phyloP scores from a whole-genome alignment of 1,139 yeast species.

The Lodderomyces parapsilosis region DNA sequence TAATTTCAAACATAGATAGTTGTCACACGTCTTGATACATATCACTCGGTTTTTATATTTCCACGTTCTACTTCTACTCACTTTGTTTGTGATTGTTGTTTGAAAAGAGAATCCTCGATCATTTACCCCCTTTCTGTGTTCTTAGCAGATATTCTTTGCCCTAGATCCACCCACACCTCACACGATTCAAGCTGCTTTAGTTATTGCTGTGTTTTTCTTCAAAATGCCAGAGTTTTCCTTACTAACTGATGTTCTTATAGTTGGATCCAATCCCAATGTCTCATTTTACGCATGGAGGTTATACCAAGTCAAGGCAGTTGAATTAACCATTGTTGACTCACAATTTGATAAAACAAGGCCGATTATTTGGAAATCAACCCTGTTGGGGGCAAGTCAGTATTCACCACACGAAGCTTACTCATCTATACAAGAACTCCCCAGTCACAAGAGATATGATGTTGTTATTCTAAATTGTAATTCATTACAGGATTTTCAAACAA shows the following conservation, averaged over 20 bases:
- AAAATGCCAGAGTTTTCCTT: slow-evolving; percentile 6
- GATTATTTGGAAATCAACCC: slow-evolving; percentile 21
- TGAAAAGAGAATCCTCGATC: background rate
- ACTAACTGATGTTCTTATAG: slow-evolving; percentile 21
- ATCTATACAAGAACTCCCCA: slow-evolving; percentile 19
- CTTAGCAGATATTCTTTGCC: too few species aligned
- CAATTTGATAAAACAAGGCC: slow-evolving; percentile 15
- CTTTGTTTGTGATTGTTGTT: too few species aligned
- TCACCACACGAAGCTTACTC: slow-evolving; percentile 23
- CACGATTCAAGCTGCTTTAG: background rate
- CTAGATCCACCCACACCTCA: background rate
- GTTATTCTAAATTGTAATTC: slow-evolving; percentile 36
- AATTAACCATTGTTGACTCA: slow-evolving; percentile 34
- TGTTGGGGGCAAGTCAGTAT: slow-evolving; percentile 19
- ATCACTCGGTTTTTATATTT: background rate
- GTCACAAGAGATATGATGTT: slow-evolving; percentile 29
- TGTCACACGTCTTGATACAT: background rate
- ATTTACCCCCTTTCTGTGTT: background rate
- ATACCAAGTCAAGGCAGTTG: slow-evolving; percentile 33
- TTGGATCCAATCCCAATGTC: slow-evolving; percentile 50
- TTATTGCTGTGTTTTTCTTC: background rate
- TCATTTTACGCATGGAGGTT: slow-evolving; percentile 53
- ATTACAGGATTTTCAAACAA: slow-evolving; percentile 42
- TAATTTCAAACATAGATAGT: too few species aligned
- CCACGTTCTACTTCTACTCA: too few species aligned